Percentiles rank a stretch among this genome's conserved stretches.
Conservation (phyloP, 805 yeast species). For the Candida schatavii region DNA sequence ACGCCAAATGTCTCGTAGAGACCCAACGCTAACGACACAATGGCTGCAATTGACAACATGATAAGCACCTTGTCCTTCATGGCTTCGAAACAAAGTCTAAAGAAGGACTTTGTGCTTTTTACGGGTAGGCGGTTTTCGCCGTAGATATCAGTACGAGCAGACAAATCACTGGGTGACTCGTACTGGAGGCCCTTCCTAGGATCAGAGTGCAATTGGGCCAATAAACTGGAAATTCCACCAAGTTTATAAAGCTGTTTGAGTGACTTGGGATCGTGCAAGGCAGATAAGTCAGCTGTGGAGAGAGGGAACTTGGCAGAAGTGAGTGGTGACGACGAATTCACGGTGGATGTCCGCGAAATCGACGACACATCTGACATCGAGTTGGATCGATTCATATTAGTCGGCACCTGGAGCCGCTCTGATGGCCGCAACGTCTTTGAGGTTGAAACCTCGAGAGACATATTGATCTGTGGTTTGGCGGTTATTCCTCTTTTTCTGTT, state of each 20-base stretch:
- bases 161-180: conserved; percentile 26
- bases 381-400: background rate
- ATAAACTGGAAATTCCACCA: conserved; percentile 44
- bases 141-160: conserved; percentile 44
- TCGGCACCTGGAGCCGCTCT: conserved; percentile 6
- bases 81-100: conserved; percentile 72
- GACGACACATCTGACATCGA: conserved; percentile 1
- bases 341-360: background rate
- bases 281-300: conserved; percentile 34
- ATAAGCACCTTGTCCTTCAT: conserved; percentile 88
- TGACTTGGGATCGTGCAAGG: conserved; percentile 64
- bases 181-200: conserved; percentile 40
- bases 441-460: conserved; percentile 5
- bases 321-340: conserved; percentile 3
- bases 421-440: conserved; percentile 2
- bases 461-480: conserved; percentile 1
- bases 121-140: conserved; percentile 76
- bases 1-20: conserved; percentile 89
- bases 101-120: conserved; percentile 64
- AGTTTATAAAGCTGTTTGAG: conserved; percentile 36
- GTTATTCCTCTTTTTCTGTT: too few species aligned
- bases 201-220: conserved; percentile 34
- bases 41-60: conserved; percentile 79
- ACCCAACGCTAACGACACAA: conserved; percentile 86
- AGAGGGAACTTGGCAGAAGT: conserved; percentile 6